Percentiles rank a stretch among this genome's conserved stretches.
These are phyloP conservation scores for Phylloporus rhodoxanthus DNA, from an alignment of 768 basidiomycete species.

Conservation along the genomic window DNA sequence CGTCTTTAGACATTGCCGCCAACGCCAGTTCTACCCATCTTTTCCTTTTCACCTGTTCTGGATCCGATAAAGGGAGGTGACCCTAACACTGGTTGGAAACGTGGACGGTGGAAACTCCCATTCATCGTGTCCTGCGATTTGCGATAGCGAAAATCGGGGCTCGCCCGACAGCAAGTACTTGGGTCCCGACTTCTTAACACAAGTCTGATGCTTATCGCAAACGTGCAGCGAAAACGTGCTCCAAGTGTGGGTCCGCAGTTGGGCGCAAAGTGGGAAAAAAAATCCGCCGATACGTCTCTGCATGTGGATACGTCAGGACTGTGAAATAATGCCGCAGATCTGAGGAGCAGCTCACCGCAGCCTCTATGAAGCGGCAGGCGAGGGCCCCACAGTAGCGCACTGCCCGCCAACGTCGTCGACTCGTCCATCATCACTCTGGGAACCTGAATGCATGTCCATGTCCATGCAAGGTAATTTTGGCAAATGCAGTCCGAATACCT, in stretches of 20 bases:
- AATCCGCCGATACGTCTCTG: not conserved
- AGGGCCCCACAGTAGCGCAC: not conserved
- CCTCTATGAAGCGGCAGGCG: not conserved
- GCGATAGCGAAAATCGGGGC: not conserved
- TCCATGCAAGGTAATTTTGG: slow-evolving; percentile 13
- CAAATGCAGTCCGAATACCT: slow-evolving; percentile 5
- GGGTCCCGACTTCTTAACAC: not conserved
- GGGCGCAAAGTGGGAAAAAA: not conserved
- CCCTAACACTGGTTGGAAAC: not conserved
- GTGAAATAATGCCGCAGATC: not conserved
- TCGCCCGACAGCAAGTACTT: not conserved
- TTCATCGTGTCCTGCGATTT: not conserved
- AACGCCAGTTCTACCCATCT: not conserved
- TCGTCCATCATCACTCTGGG: not conserved
- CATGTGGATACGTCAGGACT: not conserved
- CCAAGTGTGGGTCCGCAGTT: slow-evolving; percentile 1
- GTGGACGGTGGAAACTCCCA: not conserved
- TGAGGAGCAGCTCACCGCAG: slow-evolving; percentile 3
- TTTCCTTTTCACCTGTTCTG: not conserved
- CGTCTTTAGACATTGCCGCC: not conserved
- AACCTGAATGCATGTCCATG: not conserved
- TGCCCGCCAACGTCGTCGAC: not conserved
- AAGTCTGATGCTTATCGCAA: slow-evolving; percentile 9
- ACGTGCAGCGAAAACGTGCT: not conserved
- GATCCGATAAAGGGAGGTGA: not conserved